These are phyloP conservation scores for Hanseniaspora occidentalis DNA, from an alignment of 805 yeast genomes.

Conservation along the genomic window DNA sequence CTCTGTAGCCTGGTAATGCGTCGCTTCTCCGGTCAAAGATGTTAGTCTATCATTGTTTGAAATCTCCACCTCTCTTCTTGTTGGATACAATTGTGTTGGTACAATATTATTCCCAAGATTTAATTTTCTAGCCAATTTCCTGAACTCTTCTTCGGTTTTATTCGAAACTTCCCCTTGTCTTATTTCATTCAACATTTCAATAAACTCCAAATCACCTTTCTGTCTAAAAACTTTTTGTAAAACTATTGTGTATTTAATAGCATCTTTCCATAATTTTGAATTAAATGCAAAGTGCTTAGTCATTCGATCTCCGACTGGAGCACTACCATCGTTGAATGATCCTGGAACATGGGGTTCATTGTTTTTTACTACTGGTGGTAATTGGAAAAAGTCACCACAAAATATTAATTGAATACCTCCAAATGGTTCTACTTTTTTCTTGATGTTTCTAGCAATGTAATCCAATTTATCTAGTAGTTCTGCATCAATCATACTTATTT, in stretches of 20 bases:
- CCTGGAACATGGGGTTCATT: constrained; percentile 10
- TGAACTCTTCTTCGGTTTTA: constrained; percentile 37
- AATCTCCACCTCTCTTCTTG: constrained; percentile 56
- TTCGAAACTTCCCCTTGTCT: constrained; percentile 47
- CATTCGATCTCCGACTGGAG: constrained; percentile 11
- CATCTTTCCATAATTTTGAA: constrained; percentile 44
- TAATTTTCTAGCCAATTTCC: constrained; percentile 38
- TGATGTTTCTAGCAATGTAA: constrained; percentile 46
- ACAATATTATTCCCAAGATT: constrained; percentile 42
- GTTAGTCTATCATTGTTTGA: constrained; percentile 45
- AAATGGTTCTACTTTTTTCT: constrained; percentile 46
- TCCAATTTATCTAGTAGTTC: constrained; percentile 63
- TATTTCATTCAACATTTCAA: constrained; percentile 65
- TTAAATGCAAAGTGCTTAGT: constrained; percentile 50
- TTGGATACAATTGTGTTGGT: constrained; percentile 66
- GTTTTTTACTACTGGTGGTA: constrained; percentile 55
- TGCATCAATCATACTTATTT: constrained; percentile 89
- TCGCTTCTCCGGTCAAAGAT: constrained; percentile 31
- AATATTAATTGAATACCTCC: constrained; percentile 88
- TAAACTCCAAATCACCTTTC: constrained; percentile 56
- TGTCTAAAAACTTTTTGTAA: constrained; percentile 63
- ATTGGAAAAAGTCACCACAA: constrained; percentile 93
- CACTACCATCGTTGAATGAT: constrained; percentile 12
- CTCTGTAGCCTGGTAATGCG: constrained; percentile 39
- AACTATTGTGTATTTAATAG: constrained; percentile 45